Base-by-base conservation (phyloP, 148 eudicot species). In the Chenopodium suecicum region DNA sequence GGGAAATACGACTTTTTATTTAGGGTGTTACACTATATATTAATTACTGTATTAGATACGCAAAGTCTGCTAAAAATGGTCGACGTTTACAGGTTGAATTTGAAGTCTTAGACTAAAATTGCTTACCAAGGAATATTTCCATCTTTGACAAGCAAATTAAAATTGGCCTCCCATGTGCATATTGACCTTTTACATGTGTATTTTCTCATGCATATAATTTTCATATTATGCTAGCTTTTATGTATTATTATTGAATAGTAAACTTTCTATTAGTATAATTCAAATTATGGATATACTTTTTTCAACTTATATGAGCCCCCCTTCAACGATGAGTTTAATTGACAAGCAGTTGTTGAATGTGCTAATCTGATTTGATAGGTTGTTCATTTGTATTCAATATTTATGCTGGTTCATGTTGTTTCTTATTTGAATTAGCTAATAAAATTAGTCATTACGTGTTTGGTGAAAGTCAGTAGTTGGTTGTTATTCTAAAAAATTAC, bases 101-200 rank as follows among this genome's bases (percentile, higher is more conserved):
- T 69, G 47, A 75, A 11, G 62, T 52, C 10, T 80, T 80, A 58
- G 67, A 52, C 66, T 37, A 29, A 71, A n/a, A 63, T 14, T 73
- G 63, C n/a, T 14, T 50, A 52, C 77, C 77, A 74, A 74, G 19
- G 31, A 50, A 32, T 50, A 50, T 12, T 75, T 74, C 9, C 9
- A 37, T 79, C 65, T 83, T 83, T 79, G 76, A 79, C 80, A 74
- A 74, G 37, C 31, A 68, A 50, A 50, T 50, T 56, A 56, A 25
- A 68, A 54, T 75, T 79, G 60, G 80, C 79, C 82, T 75, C 64
- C 76, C 86, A 83, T 80, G 83, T 83, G 82, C 41, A 68, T 4
- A 27, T 83, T 75, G 76, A 83, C 75, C 69, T 73, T 10, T 32
- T 29, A 75, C 41, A 25, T 75, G 17, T 19, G 13, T 12, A 48